phyloP scores from a whole-genome alignment of 148 eudicot species.

The Amaranthus palmeri region DNA sequence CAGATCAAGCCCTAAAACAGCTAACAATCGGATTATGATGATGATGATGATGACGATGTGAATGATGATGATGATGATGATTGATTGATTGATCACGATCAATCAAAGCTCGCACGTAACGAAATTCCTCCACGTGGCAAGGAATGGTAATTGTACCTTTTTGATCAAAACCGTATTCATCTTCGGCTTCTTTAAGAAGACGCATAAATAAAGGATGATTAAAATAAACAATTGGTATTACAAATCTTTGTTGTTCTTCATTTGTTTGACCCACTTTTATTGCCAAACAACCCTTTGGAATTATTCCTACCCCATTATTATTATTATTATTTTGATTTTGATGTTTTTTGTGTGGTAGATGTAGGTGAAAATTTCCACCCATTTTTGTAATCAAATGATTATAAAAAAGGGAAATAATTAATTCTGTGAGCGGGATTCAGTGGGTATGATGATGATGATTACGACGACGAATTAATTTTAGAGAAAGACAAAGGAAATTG shows the following conservation, averaged over 20 bases:
- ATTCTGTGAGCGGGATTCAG: too few relatives aligned
- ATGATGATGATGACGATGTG: conserved; percentile 14
- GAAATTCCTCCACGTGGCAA: conserved; percentile 46
- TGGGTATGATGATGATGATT: too few relatives aligned
- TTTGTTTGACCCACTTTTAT: conserved; percentile 38
- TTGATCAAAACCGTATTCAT: conserved; percentile 55
- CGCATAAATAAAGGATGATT: conserved; percentile 49
- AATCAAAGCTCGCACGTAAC: conserved; percentile 34
- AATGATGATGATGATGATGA: conserved; percentile 11
- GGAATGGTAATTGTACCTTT: conserved; percentile 52
- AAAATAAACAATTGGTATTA: conserved; percentile 45
- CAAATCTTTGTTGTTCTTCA: conserved; percentile 43
- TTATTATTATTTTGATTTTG: background rate
- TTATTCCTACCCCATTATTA: conserved; percentile 6
- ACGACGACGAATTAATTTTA: background rate
- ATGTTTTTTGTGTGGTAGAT: conserved; percentile 15
- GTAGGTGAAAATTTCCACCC: conserved; percentile 24
- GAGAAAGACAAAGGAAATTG: conserved; percentile 18
- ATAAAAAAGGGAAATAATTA: background rate
- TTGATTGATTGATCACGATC: conserved; percentile 28
- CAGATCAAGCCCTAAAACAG: conserved; percentile 42
- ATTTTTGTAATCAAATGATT: too few relatives aligned
- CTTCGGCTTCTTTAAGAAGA: conserved; percentile 54
- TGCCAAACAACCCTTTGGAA: conserved; percentile 53
- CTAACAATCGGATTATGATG: conserved; percentile 33